Evolutionary conservation across 768 basidiomycete species (phyloP), one percentile per base, ranked within the genome.

Genomic region (Sarcodon aspratus): DNA sequence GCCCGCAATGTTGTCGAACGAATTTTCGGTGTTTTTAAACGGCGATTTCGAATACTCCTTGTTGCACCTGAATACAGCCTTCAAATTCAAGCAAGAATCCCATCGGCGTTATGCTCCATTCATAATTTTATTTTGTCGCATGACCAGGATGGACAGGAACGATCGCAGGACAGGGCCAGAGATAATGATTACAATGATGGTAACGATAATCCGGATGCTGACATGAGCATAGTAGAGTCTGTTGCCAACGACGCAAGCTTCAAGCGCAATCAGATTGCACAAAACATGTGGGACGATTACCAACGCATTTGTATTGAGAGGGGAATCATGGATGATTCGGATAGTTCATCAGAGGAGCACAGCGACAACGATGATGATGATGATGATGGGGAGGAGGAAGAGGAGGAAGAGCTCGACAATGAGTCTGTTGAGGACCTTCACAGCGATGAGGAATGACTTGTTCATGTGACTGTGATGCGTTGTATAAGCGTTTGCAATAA

Each of bases 41-140:
- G 18, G 11, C 42, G 34, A 3, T 58, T 52, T 47, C 15, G 33
- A 8, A 40, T 54, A n/a, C 36, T 54, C 11, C 33, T 55, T 48
- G 7, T 1, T 21, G 40, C 51, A 13, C 58, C 54, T 7, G 47
- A 62, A 17, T 66, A 54, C 50, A 3, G 27, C 33, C 55, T 67
- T 50, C 35, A 47, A 1, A 54, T 56, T 9, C 64, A 69, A 49
- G 61, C 60, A 9, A 48, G 52, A 0, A 49, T 69, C 31, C 55
- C 55, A 32, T 45, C 55, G 12, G 63, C 63, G 3, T 51, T 66
- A 40, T 51, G 49, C 42, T 59, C 54, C 0, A 27, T 66, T 10
- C 64, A 67, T 53, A 68, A 69, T 50, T 64, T 69, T 48, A 65
- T 66, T 27, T 27, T 27, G 2, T 27, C 21, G 21, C 52, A 65